Evolutionary conservation across 306 rosid genomes (phyloP).

Genomic region (Oemleria cerasiformis): DNA sequence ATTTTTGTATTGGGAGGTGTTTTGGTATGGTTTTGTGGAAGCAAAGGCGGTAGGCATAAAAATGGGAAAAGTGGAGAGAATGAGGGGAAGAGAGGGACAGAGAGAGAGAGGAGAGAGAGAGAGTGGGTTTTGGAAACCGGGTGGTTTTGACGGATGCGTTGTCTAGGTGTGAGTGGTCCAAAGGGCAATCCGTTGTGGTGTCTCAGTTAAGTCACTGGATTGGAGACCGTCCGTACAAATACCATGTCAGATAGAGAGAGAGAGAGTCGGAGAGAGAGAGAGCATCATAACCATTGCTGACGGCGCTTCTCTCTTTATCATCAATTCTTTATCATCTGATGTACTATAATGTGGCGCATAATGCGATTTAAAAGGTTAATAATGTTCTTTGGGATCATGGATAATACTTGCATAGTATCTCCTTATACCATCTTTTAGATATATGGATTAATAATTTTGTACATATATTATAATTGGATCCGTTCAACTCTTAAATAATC

Average conservation of each 20-base stretch:
- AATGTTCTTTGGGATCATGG: too few species aligned
- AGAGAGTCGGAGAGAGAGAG: too few species aligned
- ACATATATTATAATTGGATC: too few species aligned
- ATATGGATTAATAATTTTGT: too few species aligned
- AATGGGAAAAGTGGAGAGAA: background rate
- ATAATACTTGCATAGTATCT: too few species aligned
- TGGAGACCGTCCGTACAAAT: constrained; percentile 32
- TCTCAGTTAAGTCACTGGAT: constrained; percentile 21
- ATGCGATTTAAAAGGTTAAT: too few species aligned
- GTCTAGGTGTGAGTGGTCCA: constrained; percentile 30
- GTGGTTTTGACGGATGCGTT: constrained; percentile 28
- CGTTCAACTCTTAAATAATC: too few species aligned
- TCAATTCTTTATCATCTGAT: too few species aligned
- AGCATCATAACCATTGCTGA: background rate
- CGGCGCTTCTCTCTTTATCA: background rate
- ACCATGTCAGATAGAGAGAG: constrained; percentile 1
- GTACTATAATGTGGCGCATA: too few species aligned
- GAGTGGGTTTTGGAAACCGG: constrained; percentile 3
- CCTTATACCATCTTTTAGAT: too few species aligned
- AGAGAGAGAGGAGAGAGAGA: background rate
- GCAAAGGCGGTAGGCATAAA: constrained; percentile 9
- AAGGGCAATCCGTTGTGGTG: constrained; percentile 10
- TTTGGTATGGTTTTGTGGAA: constrained; percentile 11
- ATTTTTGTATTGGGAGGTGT: constrained; percentile 36
- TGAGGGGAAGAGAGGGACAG: background rate